Conservation (phyloP, 345 rosid species). For the Eucalyptus curtisii region DNA sequence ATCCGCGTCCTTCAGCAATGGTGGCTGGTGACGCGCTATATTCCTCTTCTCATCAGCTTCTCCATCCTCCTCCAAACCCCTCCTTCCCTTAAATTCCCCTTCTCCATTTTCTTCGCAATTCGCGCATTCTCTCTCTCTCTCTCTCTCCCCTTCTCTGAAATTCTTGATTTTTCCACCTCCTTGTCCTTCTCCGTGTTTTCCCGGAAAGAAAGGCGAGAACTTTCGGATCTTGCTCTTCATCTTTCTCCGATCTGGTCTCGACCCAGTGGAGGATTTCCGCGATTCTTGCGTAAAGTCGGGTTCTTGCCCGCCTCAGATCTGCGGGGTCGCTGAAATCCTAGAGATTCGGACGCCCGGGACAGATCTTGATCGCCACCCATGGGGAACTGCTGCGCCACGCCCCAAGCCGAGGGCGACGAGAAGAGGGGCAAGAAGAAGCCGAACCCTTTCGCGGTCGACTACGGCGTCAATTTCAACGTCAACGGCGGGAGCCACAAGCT, state of each 20-base stretch:
- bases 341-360: background rate
- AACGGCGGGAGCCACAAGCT: slow-evolving; percentile 32
- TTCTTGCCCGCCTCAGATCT: background rate
- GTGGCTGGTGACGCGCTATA: slow-evolving; percentile 1
- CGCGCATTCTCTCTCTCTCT: background rate
- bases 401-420: slow-evolving; percentile 15
- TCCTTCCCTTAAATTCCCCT: background rate
- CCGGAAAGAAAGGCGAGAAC: background rate
- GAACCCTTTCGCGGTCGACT: slow-evolving; percentile 65
- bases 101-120: background rate
- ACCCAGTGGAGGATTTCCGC: background rate
- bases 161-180: background rate
- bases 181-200: background rate
- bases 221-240: background rate
- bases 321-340: background rate
- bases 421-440: slow-evolving; percentile 37
- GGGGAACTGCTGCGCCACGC: slow-evolving; percentile 89
- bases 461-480: slow-evolving; percentile 18
- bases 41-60: background rate
- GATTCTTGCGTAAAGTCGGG: background rate
- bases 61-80: background rate
- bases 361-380: slow-evolving; percentile 11
- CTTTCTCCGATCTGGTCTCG: background rate
- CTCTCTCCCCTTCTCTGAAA: background rate
- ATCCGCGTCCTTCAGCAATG: background rate